A percentile compares a stretch with the other conserved stretches of the same genome.
phyloP scores from a whole-genome alignment of 208 protist genomes.

The Herpetomonas samuelpessoai region DNA sequence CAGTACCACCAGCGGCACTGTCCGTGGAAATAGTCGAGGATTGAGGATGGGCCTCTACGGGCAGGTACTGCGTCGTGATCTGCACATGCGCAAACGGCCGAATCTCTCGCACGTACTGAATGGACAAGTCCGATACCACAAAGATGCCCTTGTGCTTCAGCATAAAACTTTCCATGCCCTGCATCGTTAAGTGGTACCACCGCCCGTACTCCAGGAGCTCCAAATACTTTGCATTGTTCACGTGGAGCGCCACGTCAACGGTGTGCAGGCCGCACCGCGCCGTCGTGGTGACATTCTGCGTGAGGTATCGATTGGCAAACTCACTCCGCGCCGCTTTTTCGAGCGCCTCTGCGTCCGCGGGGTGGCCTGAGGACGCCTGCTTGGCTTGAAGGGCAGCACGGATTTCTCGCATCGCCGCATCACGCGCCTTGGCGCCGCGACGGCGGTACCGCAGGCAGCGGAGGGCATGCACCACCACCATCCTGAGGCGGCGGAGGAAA shows the following conservation, averaged over 20 bases:
- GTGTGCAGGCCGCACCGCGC: conserved; percentile 53
- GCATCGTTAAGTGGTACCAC: conserved; percentile 35
- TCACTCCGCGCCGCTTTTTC: background rate
- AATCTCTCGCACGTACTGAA: conserved; percentile 53
- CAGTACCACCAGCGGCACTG: too few species aligned
- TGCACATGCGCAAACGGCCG: conserved; percentile 18
- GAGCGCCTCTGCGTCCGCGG: background rate
- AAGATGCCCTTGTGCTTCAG: conserved; percentile 16
- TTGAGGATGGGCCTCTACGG: conserved; percentile 7
- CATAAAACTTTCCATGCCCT: conserved; percentile 9
- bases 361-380: background rate
- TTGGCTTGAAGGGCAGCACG: background rate
- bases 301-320: conserved; percentile 6
- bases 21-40: background rate
- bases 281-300: conserved; percentile 9
- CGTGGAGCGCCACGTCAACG: conserved; percentile 48
- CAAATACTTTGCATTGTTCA: conserved; percentile 75
- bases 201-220: conserved; percentile 60
- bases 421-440: conserved; percentile 1
- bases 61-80: conserved; percentile 16
- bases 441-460: conserved; percentile 11
- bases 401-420: background rate
- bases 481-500: too few species aligned
- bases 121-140: conserved; percentile 37
- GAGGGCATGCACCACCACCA: conserved; percentile 9